Evolutionary conservation across 306 rosid species (phyloP), one percentile per base, ranked within the genome.

Genomic region (Chamaecrista fasciculata): DNA sequence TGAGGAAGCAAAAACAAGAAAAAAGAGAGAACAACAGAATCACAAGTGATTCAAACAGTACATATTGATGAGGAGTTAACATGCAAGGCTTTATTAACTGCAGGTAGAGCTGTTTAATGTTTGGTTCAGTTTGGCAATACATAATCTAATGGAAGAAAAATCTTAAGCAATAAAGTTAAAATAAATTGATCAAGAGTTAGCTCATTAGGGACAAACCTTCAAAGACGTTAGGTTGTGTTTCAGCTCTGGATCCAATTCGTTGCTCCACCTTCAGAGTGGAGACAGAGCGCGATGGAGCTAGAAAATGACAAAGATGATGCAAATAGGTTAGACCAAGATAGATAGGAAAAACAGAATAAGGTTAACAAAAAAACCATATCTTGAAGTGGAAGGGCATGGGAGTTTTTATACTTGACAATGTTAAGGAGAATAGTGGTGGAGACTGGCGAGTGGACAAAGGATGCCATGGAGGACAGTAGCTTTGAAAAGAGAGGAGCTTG

Each of bases 151-250:
- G 26, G 39, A 40, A 36, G 37, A 19, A 36, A 29, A 62, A 28
- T 5, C 16, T 34, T 15, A 25, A 29, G 14, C 2, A 42, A 11
- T 10, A 24, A 24, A 53, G 40, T 34, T 3, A 6, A 37, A 9
- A 52, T 18, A n/a, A 23, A 46, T 29, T 60, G 15, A 53, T 9
- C 66, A 53, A 55, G 16, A 39, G 24, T 39, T 18, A 12, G n/a
- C 49, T 39, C 39, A 49, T 7, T 10, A 20, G 26, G 62, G 48
- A 57, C 82, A 33, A 50, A 77, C 85, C 82, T 63, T 59, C 8
- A 12, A 48, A 42, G 56, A 50, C 58, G 31, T 47, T 18, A 63
- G 64, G 37, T 43, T 11, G 56, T 28, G 11, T 73, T 55, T 63
- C 49, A 42, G 44, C 57, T 66, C 70, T 51, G 26, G 49, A 46